A percentile compares a stretch with the other conserved stretches of the same genome.
phyloP scores from a whole-genome alignment of 2,329 filamentous ascomycete genomes.

The Fonsecaea pedrosoi region DNA sequence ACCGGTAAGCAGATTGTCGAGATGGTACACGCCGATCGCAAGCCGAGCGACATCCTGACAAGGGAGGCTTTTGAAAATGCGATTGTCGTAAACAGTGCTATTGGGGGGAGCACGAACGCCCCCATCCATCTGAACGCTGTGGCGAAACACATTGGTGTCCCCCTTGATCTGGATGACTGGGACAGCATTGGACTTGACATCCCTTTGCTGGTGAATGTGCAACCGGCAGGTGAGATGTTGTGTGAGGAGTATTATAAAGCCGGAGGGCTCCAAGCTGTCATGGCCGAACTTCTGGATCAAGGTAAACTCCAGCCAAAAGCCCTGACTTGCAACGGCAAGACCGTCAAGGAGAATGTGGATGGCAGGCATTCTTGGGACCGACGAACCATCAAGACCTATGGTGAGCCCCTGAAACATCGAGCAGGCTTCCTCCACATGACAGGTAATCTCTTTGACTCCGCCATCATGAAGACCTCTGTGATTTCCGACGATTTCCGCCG shows the following conservation, averaged over 20 bases:
- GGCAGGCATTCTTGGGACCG: slow-evolving; percentile 60
- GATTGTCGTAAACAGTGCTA: slow-evolving; percentile 61
- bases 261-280: slow-evolving; percentile 60
- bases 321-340: slow-evolving; percentile 57
- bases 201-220: slow-evolving; percentile 62
- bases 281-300: slow-evolving; percentile 60
- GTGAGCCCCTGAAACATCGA: slow-evolving; percentile 55
- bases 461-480: slow-evolving; percentile 62
- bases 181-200: slow-evolving; percentile 58
- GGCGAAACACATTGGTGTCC: slow-evolving; percentile 61
- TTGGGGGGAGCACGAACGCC: slow-evolving; percentile 64
- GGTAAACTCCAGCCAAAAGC: slow-evolving; percentile 54
- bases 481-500: slow-evolving; percentile 56
- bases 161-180: slow-evolving; percentile 61
- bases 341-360: slow-evolving; percentile 52
- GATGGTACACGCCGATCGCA: slow-evolving; percentile 57
- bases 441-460: slow-evolving; percentile 58
- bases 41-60: slow-evolving; percentile 63
- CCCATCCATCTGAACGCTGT: slow-evolving; percentile 64
- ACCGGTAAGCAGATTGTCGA: slow-evolving; percentile 59
- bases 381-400: slow-evolving; percentile 54
- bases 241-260: slow-evolving; percentile 63
- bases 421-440: slow-evolving; percentile 60
- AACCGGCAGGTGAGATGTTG: slow-evolving; percentile 61
- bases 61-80: slow-evolving; percentile 63